Conservation (phyloP, 1,284 basidiomycete genomes). For the Melampsora larici-populina region DNA sequence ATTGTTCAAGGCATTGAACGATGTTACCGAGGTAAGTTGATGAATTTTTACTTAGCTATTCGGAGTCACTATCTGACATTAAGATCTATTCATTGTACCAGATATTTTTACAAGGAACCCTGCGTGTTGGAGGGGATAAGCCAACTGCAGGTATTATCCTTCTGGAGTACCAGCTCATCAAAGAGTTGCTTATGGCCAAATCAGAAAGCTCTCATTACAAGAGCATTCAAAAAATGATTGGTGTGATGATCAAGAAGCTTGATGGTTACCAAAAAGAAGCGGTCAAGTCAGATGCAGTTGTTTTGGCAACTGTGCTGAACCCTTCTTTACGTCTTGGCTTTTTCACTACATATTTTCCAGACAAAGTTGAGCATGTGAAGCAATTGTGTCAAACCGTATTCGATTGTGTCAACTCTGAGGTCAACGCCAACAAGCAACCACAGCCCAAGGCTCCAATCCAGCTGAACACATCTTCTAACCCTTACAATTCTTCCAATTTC, state of each 20-base stretch:
- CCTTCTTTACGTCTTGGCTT: background rate
- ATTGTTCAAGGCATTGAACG: background rate
- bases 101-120: background rate
- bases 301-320: slow-evolving; percentile 2
- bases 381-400: too few species aligned
- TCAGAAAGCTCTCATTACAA: background rate
- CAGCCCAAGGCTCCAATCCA: background rate
- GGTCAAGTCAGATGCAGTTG: background rate
- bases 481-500: background rate
- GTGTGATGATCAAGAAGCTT: slow-evolving; percentile 2
- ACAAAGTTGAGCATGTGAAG: background rate
- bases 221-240: background rate
- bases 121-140: background rate
- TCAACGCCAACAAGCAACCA: too few species aligned
- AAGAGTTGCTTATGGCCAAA: background rate
- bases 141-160: background rate
- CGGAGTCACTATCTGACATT: background rate
- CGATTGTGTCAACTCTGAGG: too few species aligned
- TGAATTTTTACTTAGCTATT: background rate
- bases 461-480: background rate
- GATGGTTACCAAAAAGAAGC: background rate
- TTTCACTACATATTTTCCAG: background rate
- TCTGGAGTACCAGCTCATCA: slow-evolving; percentile 2
- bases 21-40: background rate
- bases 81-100: background rate